Conservation (phyloP, 2,329 filamentous ascomycete genomes). For the Lachnellula arida region DNA sequence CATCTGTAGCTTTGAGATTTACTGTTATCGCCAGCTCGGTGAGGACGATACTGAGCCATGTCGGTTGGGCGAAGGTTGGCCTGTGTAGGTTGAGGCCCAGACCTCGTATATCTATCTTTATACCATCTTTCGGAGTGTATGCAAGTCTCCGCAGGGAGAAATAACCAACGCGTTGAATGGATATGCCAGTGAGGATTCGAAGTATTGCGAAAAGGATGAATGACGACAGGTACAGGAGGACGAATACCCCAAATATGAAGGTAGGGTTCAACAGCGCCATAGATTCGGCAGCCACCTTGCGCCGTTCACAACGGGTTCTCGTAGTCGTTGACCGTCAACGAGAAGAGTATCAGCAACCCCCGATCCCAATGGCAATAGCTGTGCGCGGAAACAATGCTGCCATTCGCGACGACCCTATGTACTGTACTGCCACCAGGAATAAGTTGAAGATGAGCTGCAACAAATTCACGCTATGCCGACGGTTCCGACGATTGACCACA, state of each 20-base stretch:
- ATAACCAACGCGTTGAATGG: slow-evolving; percentile 92
- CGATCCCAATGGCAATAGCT: neutral
- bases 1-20: slow-evolving; percentile 64
- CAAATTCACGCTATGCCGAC: neutral
- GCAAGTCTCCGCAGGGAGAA: slow-evolving; percentile 86
- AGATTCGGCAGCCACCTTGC: slow-evolving; percentile 15
- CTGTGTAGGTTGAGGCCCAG: slow-evolving; percentile 85
- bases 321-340: neutral
- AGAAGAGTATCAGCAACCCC: neutral
- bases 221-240: slow-evolving; percentile 83
- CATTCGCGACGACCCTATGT: slow-evolving; percentile 10
- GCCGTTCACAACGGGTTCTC: slow-evolving; percentile 18
- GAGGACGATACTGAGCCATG: slow-evolving; percentile 88
- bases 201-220: slow-evolving; percentile 92
- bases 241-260: slow-evolving; percentile 78
- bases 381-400: slow-evolving; percentile 7
- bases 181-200: slow-evolving; percentile 87
- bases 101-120: slow-evolving; percentile 84
- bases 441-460: neutral
- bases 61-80: slow-evolving; percentile 94
- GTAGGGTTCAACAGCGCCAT: slow-evolving; percentile 67
- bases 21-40: slow-evolving; percentile 81
- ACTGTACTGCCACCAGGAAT: neutral
- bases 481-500: neutral
- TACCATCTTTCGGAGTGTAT: slow-evolving; percentile 82